Conservation (phyloP, 2,329 filamentous ascomycete species). For the Monilinia fructicola region DNA sequence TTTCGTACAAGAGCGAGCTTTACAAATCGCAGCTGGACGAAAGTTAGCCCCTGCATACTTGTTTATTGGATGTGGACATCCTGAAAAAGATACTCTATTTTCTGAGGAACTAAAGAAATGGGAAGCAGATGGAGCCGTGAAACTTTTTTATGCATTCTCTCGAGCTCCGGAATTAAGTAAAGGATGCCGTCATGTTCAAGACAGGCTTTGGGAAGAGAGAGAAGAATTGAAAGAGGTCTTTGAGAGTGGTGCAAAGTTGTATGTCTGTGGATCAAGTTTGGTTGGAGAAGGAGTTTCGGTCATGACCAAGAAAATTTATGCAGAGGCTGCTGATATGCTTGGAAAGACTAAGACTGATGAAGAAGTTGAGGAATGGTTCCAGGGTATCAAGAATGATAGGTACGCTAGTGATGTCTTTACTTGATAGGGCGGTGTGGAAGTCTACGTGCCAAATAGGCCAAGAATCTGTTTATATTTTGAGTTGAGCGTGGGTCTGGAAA, state of each 20-base stretch:
- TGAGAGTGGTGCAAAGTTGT: constrained; percentile 25
- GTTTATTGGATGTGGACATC: constrained; percentile 50
- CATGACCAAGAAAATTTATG: constrained; percentile 24
- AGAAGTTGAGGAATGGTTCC: constrained; percentile 26
- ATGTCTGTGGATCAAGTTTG: constrained; percentile 25
- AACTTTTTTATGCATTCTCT: constrained; percentile 22
- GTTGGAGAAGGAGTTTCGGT: constrained; percentile 19
- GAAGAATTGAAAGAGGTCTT: constrained; percentile 23
- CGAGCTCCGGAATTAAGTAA: constrained; percentile 11
- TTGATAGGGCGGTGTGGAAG: not conserved
- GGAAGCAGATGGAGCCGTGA: constrained; percentile 25
- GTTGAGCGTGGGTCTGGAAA: not conserved
- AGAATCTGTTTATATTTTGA: not conserved
- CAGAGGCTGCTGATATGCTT: constrained; percentile 1
- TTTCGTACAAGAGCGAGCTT: constrained; percentile 39
- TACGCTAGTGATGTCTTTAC: constrained; percentile 27
- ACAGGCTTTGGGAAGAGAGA: constrained; percentile 26
- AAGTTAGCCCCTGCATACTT: constrained; percentile 42
- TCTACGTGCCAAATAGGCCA: not conserved
- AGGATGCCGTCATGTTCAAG: constrained; percentile 24
- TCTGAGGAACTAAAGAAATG: constrained; percentile 41
- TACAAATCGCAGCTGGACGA: constrained; percentile 15
- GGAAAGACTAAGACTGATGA: constrained; percentile 23
- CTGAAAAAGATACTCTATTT: constrained; percentile 48
- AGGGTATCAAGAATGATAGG: constrained; percentile 21